Base-by-base conservation (phyloP, 306 rosid genomes). In the Trifolium subterraneum region DNA sequence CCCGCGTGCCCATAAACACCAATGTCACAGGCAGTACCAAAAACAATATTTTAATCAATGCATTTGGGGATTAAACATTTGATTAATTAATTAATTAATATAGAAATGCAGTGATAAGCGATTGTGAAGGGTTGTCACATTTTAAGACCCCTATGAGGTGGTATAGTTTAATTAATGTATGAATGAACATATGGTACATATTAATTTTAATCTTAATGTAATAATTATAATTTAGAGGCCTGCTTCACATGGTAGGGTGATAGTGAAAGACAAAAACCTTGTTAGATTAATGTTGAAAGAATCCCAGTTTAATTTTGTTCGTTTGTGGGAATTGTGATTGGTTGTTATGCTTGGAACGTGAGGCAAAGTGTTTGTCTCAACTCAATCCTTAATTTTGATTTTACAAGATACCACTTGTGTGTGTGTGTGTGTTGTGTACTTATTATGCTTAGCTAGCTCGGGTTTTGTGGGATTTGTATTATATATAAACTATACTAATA, bases 271-370 rank as follows among this genome's bases (percentile, higher is more conserved):
- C 84, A 80, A 83, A 85, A 85, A 7, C 51, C 20, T 58, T 51
- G 81, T 76, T 82, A 78, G 76, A 84, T 38, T 64, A 83, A 51
- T 81, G 84, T 27, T 29, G 67, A 78, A 75, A 88, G 96, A 90
- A 90, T 90, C 96, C 86, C 93, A 86, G 87, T 90, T 86, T 80
- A 68, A 63, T 81, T 88, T 90, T 88, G 90, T 88, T 86, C 54
- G 20, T 71, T 85, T 81, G 51, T 69, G 88, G 64, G 72, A 22
- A 36, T 59, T 72, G 71, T 81, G 64, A 66, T 77, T 80, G 73
- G 73, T 42, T 77, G 75, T 86, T 88, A 84, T 88, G 90, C 85
- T 79, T 52, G 22, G 51, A 86, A 83, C 91, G 96, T 89, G 93
- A 82, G 87, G 81, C 81, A 85, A 85, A 79, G 87, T 73, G 84